phyloP scores from a whole-genome alignment of 2,329 filamentous ascomycete species.

The Fusarium continuum region DNA sequence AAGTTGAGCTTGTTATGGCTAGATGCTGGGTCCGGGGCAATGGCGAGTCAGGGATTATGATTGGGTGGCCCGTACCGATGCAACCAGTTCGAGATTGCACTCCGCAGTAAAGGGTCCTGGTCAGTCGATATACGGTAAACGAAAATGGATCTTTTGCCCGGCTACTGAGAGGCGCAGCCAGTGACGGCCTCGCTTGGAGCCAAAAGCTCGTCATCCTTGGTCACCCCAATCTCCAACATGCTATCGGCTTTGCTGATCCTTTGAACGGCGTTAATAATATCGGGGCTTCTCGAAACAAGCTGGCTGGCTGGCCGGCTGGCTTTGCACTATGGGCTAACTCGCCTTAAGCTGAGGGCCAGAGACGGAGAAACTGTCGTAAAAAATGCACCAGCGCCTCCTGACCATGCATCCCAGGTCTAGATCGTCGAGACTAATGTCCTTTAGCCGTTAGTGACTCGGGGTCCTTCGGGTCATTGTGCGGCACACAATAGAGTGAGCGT shows the following conservation, averaged over 20 bases:
- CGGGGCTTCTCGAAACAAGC: background rate
- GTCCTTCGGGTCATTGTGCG: background rate
- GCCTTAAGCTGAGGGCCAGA: background rate
- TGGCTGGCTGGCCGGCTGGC: too few relatives aligned
- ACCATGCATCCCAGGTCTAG: background rate
- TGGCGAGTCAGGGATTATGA: background rate
- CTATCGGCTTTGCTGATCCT: background rate
- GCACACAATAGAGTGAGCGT: background rate
- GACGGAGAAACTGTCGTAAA: background rate
- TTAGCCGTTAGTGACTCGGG: slow-evolving; percentile 7
- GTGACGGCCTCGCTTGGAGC: background rate
- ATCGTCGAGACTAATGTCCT: slow-evolving; percentile 5
- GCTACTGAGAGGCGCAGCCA: background rate
- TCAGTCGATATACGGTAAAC: slow-evolving; percentile 27
- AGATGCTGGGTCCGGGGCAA: background rate
- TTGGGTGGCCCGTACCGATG: slow-evolving; percentile 11
- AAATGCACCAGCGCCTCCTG: background rate
- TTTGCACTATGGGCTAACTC: background rate
- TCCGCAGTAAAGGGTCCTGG: background rate
- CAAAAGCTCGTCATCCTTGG: background rate
- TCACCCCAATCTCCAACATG: background rate
- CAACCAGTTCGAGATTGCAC: slow-evolving; percentile 13
- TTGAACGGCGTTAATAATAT: background rate
- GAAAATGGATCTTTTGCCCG: slow-evolving; percentile 20
- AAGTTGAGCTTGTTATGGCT: background rate